Evolutionary conservation across 805 yeast species (phyloP), one percentile per base, ranked within the genome.

Genomic region (Yarrowia sp.): DNA sequence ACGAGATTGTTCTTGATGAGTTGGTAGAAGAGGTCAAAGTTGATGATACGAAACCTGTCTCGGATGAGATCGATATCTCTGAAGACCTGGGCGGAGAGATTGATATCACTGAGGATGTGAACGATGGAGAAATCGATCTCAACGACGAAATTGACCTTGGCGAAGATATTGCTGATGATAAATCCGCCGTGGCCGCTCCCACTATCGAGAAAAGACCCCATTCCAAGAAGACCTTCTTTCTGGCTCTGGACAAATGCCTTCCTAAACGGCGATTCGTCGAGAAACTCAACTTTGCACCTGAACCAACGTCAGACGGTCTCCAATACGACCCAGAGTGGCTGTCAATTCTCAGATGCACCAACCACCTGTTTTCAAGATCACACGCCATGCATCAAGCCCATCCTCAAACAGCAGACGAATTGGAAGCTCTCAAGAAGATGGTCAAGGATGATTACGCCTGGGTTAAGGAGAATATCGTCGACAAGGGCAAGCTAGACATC

Each of bases 231-330:
- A 52, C 58, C 9, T 3, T 15, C 43, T 94, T 92, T 72, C 76
- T 91, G 38, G 95, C 98, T 0, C 80, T 94, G 34, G 98, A 93
- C 75, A 94, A 94, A 76, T 91, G 96, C 72, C 79, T 90, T 1
- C 91, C 92, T 1, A 78, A 82, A 17, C 79, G 96, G 24, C 73
- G 79, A 30, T 91, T 83, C 73, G 70, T 92, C 10, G 88, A 88
- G 68, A 72, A 84, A 4, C 30, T 86, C 15, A 80, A 82, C 0
- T 76, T 89, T 14, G 63, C 61, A 19, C 44, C 39, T 9, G 52
- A 39, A 6, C 43, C 65, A 15, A 30, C 30, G 7, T 50, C 71
- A 1, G 38, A 36, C 0, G 17, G 24, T 3, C 69, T 77, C 15
- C 52, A 47, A 14, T 78, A 76, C 64, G 80, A 78, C 52, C 74